These are phyloP conservation scores for Sclerotiophoma versabilis DNA, from an alignment of 2,329 filamentous ascomycete genomes.

Conservation along the genomic window DNA sequence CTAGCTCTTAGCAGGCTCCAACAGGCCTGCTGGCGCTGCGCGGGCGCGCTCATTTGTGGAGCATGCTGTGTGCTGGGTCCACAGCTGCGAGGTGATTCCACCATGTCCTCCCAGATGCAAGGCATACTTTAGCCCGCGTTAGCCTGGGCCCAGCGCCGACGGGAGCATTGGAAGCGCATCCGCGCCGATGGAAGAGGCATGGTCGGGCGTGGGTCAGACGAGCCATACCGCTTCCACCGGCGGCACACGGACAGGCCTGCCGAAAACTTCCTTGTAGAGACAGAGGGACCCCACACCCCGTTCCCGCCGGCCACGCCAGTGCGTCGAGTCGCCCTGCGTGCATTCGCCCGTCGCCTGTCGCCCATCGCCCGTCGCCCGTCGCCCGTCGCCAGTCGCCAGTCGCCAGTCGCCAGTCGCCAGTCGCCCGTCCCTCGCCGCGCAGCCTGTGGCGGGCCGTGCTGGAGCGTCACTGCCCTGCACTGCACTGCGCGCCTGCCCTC, in stretches of 20 bases:
- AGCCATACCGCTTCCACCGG: conserved; percentile 1
- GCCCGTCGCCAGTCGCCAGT: not conserved
- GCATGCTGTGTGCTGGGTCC: conserved; percentile 16
- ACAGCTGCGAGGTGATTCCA: conserved; percentile 17
- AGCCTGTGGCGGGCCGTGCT: not conserved
- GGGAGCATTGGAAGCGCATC: conserved; percentile 9
- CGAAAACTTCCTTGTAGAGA: conserved; percentile 12
- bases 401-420: too few relatives aligned
- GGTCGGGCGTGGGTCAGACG: not conserved
- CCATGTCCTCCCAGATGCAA: conserved; percentile 15
- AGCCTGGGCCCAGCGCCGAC: conserved; percentile 12
- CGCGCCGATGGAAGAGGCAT: conserved; percentile 6
- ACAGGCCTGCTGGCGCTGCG: conserved; percentile 15
- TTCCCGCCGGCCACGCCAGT: not conserved
- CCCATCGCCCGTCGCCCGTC: too few relatives aligned
- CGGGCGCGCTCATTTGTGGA: conserved; percentile 17
- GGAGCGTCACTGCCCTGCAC: too few relatives aligned
- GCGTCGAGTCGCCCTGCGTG: conserved; percentile 7
- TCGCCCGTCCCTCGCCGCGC: too few relatives aligned
- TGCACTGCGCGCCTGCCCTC: too few relatives aligned
- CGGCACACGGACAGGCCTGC: conserved; percentile 2
- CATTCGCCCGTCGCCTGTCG: not conserved
- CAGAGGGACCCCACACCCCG: not conserved
- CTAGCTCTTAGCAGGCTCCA: conserved; percentile 7
- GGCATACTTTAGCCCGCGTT: conserved; percentile 14